Evolutionary conservation across 768 basidiomycete species (phyloP), one percentile per base, ranked within the genome.

Genomic region (Daedaleopsis nitida): DNA sequence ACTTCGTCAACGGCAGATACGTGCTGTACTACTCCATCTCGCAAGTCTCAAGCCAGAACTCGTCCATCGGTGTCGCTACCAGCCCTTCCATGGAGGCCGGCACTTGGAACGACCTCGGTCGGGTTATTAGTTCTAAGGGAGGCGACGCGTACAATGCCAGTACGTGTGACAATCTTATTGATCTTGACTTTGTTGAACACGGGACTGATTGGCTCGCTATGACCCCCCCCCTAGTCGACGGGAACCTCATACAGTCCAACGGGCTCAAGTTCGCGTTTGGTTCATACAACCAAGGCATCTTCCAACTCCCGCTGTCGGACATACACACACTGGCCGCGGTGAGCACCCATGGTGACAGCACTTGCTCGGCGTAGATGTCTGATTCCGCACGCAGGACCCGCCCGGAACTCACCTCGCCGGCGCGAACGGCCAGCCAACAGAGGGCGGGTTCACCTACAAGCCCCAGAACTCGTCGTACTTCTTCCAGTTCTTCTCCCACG

Each of bases 61-160:
- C 51, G 5, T 12, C 51, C 10, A 52, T 37, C 32, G 51, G 51
- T 5, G 34, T 52, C n/a, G 51, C 51, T 7, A 52, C 51, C 34
- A 52, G 51, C n/a, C 51, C 48, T 4, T 12, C 51, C 14, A 52
- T 52, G 51, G 51, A 52, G 14, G 13, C 51, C 32, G 51, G 51
- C 16, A 8, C 51, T 4, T 52, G 51, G 51, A 5, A 34, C 14
- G 51, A 52, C n/a, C 51, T 34, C 34, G 34, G 51, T 17, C 32
- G 14, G 17, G 10, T 52, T 4, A 8, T 52, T 9, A 7, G 32
- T 5, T 52, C 51, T 12, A 52, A 32, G 21, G 23, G 24, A 4
- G 32, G 51, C 32, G 8, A 34, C 14, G 10, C 9, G 27, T 52
- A 52, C 51, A 52, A 52, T 32, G 51, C 51, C 32, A 52, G 51